Conservation (phyloP, 805 yeast species). For the Suhomyces prunicola region DNA sequence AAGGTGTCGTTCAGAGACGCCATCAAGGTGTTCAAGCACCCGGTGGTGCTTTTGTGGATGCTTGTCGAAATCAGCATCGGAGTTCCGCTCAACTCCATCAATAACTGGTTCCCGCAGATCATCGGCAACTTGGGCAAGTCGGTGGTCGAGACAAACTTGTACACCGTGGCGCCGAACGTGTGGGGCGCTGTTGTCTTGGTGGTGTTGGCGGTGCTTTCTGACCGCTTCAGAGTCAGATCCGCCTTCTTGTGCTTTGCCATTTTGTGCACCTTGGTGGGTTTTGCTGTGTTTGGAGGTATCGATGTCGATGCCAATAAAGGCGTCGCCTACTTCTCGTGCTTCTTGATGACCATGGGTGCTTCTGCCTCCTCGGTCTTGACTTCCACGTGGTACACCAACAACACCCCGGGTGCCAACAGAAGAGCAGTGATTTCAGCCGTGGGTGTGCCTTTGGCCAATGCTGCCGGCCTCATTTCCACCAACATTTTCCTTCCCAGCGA, state of each 20-base stretch:
- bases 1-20: conserved; percentile 39
- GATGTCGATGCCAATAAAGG: conserved; percentile 38
- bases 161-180: conserved; percentile 48
- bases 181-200: conserved; percentile 46
- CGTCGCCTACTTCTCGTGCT: conserved; percentile 42
- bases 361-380: conserved; percentile 48
- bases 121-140: conserved; percentile 37
- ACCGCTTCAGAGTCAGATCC: conserved; percentile 37
- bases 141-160: conserved; percentile 38
- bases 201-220: conserved; percentile 40
- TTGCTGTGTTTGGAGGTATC: conserved; percentile 44
- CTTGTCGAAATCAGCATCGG: conserved; percentile 44
- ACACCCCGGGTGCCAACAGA: conserved; percentile 44
- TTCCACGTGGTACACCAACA: conserved; percentile 51
- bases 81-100: conserved; percentile 47
- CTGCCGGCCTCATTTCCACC: conserved; percentile 31
- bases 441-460: conserved; percentile 36
- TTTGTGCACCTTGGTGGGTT: conserved; percentile 41
- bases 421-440: conserved; percentile 47
- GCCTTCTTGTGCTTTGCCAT: conserved; percentile 38
- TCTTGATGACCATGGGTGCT: conserved; percentile 49
- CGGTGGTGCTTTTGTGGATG: conserved; percentile 45
- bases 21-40: conserved; percentile 42
- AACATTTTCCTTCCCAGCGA: conserved; percentile 30
- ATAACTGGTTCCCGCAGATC: conserved; percentile 50